These are phyloP conservation scores for Avena insularis DNA, from an alignment of 176 grass and related monocot genomes.

Conservation along the genomic window DNA sequence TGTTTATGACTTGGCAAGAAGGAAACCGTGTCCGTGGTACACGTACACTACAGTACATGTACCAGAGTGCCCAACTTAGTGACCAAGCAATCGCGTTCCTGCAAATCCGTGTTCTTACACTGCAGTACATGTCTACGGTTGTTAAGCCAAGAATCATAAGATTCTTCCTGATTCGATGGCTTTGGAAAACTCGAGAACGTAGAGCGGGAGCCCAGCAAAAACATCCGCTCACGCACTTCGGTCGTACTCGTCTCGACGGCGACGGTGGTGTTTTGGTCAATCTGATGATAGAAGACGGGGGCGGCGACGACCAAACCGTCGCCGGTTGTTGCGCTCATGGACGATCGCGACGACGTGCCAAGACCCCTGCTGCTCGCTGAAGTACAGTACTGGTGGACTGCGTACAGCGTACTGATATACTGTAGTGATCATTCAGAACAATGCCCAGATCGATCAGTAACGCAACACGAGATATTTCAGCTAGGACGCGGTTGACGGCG, in stretches of 20 bases:
- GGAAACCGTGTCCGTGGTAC: neutral
- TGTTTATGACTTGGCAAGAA: neutral
- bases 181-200: neutral
- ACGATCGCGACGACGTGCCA: neutral
- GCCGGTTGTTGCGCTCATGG: neutral
- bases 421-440: neutral
- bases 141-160: neutral
- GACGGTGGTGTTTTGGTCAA: neutral
- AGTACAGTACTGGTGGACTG: no score
- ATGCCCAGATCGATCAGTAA: neutral
- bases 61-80: neutral
- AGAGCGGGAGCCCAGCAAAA: neutral
- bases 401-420: no score
- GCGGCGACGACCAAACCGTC: neutral
- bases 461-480: neutral
- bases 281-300: neutral
- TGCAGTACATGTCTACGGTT: neutral
- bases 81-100: neutral
- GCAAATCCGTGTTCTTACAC: neutral
- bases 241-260: neutral
- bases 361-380: neutral
- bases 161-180: neutral
- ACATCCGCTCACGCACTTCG: neutral
- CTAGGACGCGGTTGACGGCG: neutral
- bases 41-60: neutral